Conservation (phyloP, 2,329 filamentous ascomycete species). For the Diaporthe citri region DNA sequence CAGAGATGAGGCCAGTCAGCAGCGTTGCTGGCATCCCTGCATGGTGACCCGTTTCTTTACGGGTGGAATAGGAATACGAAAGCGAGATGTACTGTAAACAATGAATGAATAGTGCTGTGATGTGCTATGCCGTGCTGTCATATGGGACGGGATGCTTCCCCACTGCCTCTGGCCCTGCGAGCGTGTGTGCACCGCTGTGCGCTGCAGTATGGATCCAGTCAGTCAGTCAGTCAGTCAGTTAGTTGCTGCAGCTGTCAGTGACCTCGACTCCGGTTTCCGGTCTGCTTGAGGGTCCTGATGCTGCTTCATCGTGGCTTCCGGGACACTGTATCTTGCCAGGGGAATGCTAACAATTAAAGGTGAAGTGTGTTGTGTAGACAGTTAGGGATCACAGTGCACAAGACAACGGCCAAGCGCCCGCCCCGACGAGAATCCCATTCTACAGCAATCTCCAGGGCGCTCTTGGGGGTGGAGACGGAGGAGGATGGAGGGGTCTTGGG, state of each 20-base stretch:
- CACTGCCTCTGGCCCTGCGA: background rate
- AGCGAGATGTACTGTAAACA: background rate
- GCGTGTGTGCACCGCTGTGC: background rate
- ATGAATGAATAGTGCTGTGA: background rate
- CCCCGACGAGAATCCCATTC: constrained; percentile 21
- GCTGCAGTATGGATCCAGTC: background rate
- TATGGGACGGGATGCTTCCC: background rate
- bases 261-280: constrained; percentile 25
- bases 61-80: constrained; percentile 9
- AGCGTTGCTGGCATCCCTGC: background rate
- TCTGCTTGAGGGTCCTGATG: constrained; percentile 16
- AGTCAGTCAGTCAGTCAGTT: background rate
- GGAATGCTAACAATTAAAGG: background rate
- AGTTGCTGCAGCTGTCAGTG: background rate
- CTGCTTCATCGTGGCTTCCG: background rate
- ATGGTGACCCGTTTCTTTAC: background rate
- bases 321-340: background rate
- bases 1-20: background rate
- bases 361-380: accelerated
- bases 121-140: background rate
- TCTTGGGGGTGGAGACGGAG: constrained; percentile 15
- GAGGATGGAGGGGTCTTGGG: constrained; percentile 4
- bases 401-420: background rate
- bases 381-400: background rate
- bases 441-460: constrained; percentile 1